Base-by-base conservation (phyloP, 2,329 filamentous ascomycete species). In the Neoscytalidium dimidiatum region DNA sequence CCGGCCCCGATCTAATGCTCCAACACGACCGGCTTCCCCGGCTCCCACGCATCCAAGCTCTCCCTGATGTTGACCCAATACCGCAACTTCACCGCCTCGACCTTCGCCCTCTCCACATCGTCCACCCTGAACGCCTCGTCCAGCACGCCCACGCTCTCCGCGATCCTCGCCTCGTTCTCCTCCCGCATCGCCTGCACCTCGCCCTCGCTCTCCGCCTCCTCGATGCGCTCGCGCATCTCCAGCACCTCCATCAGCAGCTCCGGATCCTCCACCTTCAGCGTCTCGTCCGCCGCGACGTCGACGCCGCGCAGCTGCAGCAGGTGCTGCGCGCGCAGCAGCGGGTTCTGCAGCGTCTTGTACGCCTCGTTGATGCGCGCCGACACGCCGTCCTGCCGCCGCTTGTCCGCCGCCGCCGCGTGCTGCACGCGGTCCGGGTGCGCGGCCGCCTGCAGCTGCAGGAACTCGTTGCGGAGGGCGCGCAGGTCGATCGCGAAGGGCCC, bases 41-140 rank as follows among this genome's bases (percentile, higher is more conserved):
- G 87, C 82, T 97, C 92, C 94, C 94, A 97, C 68, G 89, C 86
- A 74, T 90, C 83, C 72, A 97, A 81, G 52, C 88, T 91, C 77
- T 96, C 90, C 67, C 88, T 85, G 67, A 98, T 89, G 78, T 94
- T 97, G 64, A 90, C 85, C 94, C 94, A 97, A 81, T 97, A 98
- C 76, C 92, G 83, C 80, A 97, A 78, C 76, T 86, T 83, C 1
- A 97, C 88, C 51, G 89, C 88, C 84, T 96, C 92, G 67, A 75
- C 78, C 78, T 85, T 88, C 17, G 93, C 94, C 8, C 67, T 78
- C 44, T 88, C 84, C 43, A 91, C 74, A 73, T 94, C 86, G 56
- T 90, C 90, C 8, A 76, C 71, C 67, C 80, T 82, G 74, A 98
- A 94, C 0, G 88, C 86, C 63, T 76, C 71, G 52, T 85, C 90